Conservation (phyloP, 441 rosid genomes). For the Jatropha podagrica region DNA sequence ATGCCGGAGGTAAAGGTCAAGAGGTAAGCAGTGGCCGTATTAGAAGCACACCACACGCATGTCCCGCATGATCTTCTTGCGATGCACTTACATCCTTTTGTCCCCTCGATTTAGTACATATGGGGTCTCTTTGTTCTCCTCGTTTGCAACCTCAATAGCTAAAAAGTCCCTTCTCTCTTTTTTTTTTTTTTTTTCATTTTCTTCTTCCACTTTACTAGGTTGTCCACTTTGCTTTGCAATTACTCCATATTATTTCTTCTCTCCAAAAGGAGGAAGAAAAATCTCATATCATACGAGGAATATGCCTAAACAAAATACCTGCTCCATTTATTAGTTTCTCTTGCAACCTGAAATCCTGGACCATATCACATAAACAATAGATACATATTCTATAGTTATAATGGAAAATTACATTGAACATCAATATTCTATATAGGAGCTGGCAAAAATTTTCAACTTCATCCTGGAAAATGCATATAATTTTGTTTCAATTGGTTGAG, state of each 20-base stretch:
- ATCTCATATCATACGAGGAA: too few species aligned
- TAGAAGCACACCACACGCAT: conserved; percentile 17
- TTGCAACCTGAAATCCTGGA: too few species aligned
- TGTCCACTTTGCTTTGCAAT: neutral
- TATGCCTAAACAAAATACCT: too few species aligned
- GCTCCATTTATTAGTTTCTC: too few species aligned
- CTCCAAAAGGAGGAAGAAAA: neutral
- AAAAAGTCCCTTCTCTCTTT: neutral
- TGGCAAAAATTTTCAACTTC: neutral
- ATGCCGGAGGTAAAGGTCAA: conserved; percentile 16
- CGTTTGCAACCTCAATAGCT: neutral
- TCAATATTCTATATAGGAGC: neutral
- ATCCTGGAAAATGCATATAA: neutral
- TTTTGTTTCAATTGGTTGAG: neutral
- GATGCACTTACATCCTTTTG: conserved; percentile 30
- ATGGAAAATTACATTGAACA: neutral
- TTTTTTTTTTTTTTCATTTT: neutral
- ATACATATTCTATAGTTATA: too few species aligned
- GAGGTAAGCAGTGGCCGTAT: neutral
- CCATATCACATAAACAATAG: too few species aligned
- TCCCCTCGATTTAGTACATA: conserved; percentile 37
- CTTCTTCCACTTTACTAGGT: neutral
- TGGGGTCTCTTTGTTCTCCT: conserved; percentile 33
- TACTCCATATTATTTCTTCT: neutral
- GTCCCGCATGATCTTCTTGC: conserved; percentile 14